Evolutionary conservation across 768 basidiomycete species (phyloP).

Genomic region (Lactarius trivialis): DNA sequence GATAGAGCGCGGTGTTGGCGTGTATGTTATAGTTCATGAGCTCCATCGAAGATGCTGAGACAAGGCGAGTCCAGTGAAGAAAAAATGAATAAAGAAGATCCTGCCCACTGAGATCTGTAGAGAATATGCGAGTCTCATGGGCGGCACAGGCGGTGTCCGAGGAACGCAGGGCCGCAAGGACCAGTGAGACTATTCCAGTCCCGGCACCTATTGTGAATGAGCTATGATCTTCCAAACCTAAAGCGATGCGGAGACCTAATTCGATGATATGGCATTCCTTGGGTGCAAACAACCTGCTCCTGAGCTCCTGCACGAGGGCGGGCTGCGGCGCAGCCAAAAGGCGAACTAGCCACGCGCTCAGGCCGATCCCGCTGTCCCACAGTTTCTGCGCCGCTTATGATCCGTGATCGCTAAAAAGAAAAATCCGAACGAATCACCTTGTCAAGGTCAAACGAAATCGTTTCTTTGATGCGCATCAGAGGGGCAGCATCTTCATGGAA

Average conservation of each 20-base stretch:
- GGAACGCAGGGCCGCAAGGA: conserved; percentile 52
- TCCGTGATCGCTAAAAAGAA: background rate
- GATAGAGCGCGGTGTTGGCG: conserved; percentile 36
- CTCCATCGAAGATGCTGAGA: conserved; percentile 70
- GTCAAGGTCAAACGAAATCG: conserved; percentile 87
- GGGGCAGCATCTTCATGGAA: conserved; percentile 19
- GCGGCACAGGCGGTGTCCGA: conserved; percentile 22
- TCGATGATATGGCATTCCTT: conserved; percentile 50
- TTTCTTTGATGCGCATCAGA: conserved; percentile 56
- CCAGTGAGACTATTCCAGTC: conserved; percentile 74
- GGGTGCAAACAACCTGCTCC: conserved; percentile 36
- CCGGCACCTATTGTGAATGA: conserved; percentile 60
- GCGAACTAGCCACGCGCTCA: conserved; percentile 68
- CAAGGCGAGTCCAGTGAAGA: background rate
- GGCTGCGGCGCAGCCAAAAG: conserved; percentile 23
- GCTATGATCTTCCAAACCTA: background rate
- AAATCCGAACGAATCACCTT: conserved; percentile 49
- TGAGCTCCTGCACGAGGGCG: conserved; percentile 24
- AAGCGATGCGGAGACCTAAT: conserved; percentile 44
- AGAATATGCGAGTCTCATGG: conserved; percentile 7
- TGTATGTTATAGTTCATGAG: conserved; percentile 67
- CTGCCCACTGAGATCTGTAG: conserved; percentile 24
- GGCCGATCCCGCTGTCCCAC: conserved; percentile 89
- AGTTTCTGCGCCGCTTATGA: conserved; percentile 60
- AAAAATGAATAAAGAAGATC: background rate